A percentile compares a stretch with the other conserved stretches of the same genome.
phyloP scores from a whole-genome alignment of 2,329 filamentous ascomycete genomes.

The Tetracladium maxilliforme region DNA sequence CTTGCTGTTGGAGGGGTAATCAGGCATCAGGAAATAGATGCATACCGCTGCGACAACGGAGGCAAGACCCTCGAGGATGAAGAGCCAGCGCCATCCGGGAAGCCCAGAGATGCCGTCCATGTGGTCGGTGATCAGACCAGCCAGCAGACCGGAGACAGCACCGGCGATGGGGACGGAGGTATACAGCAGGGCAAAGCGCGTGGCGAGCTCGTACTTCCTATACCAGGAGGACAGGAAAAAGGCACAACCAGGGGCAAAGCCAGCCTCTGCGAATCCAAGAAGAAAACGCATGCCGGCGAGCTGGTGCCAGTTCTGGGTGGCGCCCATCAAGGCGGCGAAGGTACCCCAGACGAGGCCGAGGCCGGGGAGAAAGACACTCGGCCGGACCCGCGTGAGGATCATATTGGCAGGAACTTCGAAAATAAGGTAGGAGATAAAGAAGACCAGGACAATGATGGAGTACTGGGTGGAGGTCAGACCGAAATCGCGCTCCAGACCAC shows the following conservation, averaged over 20 bases:
- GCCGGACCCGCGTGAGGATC: slow-evolving; percentile 1
- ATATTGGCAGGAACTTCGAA: slow-evolving; percentile 6
- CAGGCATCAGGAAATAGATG: slow-evolving; percentile 10
- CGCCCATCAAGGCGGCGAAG: slow-evolving; percentile 9
- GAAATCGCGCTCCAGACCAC: slow-evolving; percentile 5
- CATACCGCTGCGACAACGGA: slow-evolving; percentile 3
- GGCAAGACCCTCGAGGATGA: slow-evolving; percentile 7
- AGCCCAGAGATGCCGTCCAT: slow-evolving; percentile 10
- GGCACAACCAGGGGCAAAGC: slow-evolving; percentile 10
- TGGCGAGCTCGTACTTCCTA: slow-evolving; percentile 9
- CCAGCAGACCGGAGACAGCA: slow-evolving; percentile 8
- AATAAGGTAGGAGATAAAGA: slow-evolving; percentile 12
- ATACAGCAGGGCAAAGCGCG: slow-evolving; percentile 8
- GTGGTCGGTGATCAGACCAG: slow-evolving; percentile 9
- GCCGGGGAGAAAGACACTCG: slow-evolving; percentile 7
- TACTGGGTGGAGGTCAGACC: slow-evolving; percentile 9
- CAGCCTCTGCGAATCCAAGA: slow-evolving; percentile 10
- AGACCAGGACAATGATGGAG: slow-evolving; percentile 12
- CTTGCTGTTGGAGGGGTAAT: slow-evolving; percentile 8
- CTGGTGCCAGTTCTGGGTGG: slow-evolving; percentile 9
- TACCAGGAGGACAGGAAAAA: slow-evolving; percentile 12
- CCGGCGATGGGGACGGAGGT: slow-evolving; percentile 10
- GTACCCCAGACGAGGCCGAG: slow-evolving; percentile 10
- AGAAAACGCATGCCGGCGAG: slow-evolving; percentile 9
- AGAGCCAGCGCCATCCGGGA: slow-evolving; percentile 13